Percentiles rank a stretch among this genome's conserved stretches.
phyloP scores from a whole-genome alignment of 148 eudicot genomes.

The Polygonum maritimum region DNA sequence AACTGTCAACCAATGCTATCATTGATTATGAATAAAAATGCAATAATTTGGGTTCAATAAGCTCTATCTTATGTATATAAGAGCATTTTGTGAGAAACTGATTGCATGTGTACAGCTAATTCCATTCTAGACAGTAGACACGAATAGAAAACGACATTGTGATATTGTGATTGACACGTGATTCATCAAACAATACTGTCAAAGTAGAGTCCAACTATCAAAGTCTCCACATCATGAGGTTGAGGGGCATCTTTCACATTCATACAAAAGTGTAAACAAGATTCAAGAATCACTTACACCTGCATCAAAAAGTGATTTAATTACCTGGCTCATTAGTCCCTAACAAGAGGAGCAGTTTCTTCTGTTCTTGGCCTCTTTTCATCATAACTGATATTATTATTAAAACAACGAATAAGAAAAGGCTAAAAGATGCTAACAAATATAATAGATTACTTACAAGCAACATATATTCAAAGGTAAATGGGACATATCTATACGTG shows the following conservation, averaged over 20 bases:
- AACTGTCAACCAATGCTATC: neutral
- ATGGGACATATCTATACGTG: constrained; percentile 52
- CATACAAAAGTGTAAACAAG: no score
- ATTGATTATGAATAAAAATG: neutral
- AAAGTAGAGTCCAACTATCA: neutral
- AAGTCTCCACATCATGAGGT: no score
- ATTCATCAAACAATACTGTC: neutral
- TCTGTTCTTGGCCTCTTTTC: constrained; percentile 22
- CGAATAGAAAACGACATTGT: neutral
- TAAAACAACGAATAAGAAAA: constrained; percentile 1
- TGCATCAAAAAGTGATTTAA: neutral
- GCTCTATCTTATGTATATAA: neutral
- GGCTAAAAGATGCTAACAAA: neutral
- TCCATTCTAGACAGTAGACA: neutral
- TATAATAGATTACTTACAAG: neutral
- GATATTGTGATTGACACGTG: neutral
- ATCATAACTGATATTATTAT: constrained; percentile 27
- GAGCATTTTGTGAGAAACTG: neutral
- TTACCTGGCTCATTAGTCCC: constrained; percentile 31
- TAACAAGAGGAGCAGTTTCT: constrained; percentile 25
- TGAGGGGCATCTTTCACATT: no score
- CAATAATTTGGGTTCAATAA: neutral
- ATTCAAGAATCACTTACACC: neutral
- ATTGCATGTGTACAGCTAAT: neutral
- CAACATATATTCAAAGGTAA: constrained; percentile 19